A percentile compares a stretch with the other conserved stretches of the same genome.
These are phyloP conservation scores for Penicillium roqueforti DNA, from an alignment of 495 filamentous ascomycete genomes.

Conservation along the genomic window DNA sequence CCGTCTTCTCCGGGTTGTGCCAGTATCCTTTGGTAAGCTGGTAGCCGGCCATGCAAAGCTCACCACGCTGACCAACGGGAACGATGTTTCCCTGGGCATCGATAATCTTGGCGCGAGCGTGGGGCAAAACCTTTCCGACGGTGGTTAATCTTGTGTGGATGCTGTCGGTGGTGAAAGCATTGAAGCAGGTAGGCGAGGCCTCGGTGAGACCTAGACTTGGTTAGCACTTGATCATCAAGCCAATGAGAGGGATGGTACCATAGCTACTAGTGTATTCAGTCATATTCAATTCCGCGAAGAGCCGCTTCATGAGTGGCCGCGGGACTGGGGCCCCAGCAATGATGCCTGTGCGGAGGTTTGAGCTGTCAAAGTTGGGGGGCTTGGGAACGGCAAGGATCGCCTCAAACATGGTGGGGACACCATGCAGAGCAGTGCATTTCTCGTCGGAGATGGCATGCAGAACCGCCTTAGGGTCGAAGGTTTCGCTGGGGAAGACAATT, in stretches of 20 bases:
- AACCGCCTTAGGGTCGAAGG: constrained; percentile 57
- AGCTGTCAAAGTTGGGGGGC: constrained; percentile 43
- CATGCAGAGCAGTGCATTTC: constrained; percentile 64
- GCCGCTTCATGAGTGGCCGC: constrained; percentile 56
- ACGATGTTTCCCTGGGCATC: constrained; percentile 55
- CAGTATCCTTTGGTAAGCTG: constrained; percentile 67
- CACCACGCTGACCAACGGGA: constrained; percentile 55
- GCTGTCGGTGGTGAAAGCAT: constrained; percentile 61
- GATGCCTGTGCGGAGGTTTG: constrained; percentile 59
- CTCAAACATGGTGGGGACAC: constrained; percentile 72
- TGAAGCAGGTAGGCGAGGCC: constrained; percentile 67
- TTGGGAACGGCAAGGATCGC: constrained; percentile 53
- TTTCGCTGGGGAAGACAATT: constrained; percentile 61
- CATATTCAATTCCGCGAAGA: constrained; percentile 60
- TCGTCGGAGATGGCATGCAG: constrained; percentile 58
- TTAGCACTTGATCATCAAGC: background rate
- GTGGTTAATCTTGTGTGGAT: constrained; percentile 56
- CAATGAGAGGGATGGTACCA: constrained; percentile 26
- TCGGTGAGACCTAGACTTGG: constrained; percentile 54
- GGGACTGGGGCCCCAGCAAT: constrained; percentile 66
- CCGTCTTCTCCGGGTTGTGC: constrained; percentile 66
- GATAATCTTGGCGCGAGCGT: constrained; percentile 64
- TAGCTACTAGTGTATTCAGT: constrained; percentile 65
- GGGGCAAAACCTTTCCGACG: constrained; percentile 64
- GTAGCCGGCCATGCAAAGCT: constrained; percentile 66